Evolutionary conservation across 129 eudicot species (phyloP).

Genomic region (Solidago caesia): DNA sequence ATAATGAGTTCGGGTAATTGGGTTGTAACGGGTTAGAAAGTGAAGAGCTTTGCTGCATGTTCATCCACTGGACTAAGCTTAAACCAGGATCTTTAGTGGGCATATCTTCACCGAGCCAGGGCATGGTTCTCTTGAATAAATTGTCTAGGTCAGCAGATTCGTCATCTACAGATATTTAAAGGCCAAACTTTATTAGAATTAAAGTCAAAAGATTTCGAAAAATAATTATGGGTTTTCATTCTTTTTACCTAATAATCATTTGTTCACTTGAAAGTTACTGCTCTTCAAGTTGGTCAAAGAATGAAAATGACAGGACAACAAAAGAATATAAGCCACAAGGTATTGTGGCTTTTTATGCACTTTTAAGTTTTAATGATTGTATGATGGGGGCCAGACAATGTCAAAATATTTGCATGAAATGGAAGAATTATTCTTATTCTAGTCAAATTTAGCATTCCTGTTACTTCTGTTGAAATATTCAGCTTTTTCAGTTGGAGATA

Average conservation of each 20-base stretch:
- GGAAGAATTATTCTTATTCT: conserved; percentile 4
- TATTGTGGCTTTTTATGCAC: conserved; percentile 19
- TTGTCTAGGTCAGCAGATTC: conserved; percentile 69
- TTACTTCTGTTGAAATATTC: conserved; percentile 3
- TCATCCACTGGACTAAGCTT: conserved; percentile 97
- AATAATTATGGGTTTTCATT: conserved; percentile 9
- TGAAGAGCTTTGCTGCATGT: conserved; percentile 74
- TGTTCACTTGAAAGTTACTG: conserved; percentile 27
- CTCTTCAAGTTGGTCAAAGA: conserved; percentile 26
- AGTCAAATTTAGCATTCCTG: conserved; percentile 15
- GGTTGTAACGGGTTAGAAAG: conserved; percentile 57
- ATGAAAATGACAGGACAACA: conserved; percentile 26
- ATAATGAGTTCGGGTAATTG: conserved; percentile 54
- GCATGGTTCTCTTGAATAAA: conserved; percentile 87
- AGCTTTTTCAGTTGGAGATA: conserved; percentile 16
- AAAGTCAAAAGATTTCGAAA: conserved; percentile 14
- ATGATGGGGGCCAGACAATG: conserved; percentile 21
- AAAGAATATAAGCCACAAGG: conserved; percentile 24
- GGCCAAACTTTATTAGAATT: neutral
- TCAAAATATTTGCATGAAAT: conserved; percentile 1
- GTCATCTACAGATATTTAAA: conserved; percentile 44
- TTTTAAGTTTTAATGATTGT: conserved; percentile 9
- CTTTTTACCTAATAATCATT: conserved; percentile 17
- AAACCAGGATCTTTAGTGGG: conserved; percentile 76
- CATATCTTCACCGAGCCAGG: conserved; percentile 90